phyloP scores from a whole-genome alignment of 2,329 filamentous ascomycete genomes.

The Orbilia ellipsospora region DNA sequence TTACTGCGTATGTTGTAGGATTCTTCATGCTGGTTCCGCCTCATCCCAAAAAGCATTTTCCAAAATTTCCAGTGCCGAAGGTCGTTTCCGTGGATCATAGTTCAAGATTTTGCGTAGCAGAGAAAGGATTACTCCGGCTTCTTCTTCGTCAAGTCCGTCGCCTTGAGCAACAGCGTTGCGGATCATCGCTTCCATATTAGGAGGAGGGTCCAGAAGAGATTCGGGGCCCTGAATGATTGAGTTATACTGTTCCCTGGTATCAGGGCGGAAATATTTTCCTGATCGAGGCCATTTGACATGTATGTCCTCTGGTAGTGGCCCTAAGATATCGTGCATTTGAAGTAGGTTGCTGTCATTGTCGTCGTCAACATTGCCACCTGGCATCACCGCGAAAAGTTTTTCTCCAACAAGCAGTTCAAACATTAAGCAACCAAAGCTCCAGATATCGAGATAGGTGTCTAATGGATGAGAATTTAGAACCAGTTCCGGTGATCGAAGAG shows the following conservation, averaged over 20 bases:
- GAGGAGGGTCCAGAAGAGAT: background rate
- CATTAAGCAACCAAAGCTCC: too few species aligned
- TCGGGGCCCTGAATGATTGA: constrained; percentile 9
- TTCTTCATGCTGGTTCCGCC: too few species aligned
- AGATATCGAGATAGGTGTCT: too few species aligned
- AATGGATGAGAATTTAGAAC: too few species aligned
- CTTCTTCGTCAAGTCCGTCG: constrained; percentile 13
- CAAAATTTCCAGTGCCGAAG: constrained; percentile 25
- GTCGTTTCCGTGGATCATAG: constrained; percentile 24
- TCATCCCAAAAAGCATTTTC: constrained; percentile 12
- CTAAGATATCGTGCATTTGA: too few species aligned
- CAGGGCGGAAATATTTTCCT: constrained; percentile 39
- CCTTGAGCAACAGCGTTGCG: constrained; percentile 10
- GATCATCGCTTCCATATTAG: constrained; percentile 9
- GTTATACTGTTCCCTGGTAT: constrained; percentile 23
- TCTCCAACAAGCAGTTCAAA: too few species aligned
- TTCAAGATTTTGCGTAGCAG: constrained; percentile 19
- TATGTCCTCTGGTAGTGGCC: too few species aligned
- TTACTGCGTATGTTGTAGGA: too few species aligned
- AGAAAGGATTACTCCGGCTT: constrained; percentile 13
- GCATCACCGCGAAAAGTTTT: too few species aligned
- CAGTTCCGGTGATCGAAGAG: too few species aligned
- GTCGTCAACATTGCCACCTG: too few species aligned
- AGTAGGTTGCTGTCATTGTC: too few species aligned
- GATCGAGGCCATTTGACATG: constrained; percentile 42